Evolutionary conservation across 441 rosid species (phyloP), one percentile per base, ranked within the genome.

Genomic region (Euphorbia schlechtendalii): DNA sequence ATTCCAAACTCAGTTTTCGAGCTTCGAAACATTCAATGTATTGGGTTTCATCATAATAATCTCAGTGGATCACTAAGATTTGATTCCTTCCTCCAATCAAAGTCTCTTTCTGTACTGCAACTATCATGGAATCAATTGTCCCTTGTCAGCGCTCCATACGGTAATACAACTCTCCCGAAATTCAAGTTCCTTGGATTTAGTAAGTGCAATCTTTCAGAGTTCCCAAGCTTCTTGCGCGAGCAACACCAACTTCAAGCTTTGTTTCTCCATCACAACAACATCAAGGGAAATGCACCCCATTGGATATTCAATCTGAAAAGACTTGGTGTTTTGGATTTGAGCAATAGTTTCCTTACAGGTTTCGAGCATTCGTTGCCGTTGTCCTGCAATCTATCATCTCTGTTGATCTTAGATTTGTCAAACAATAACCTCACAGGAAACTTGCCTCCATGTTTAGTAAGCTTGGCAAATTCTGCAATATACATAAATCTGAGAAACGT

Each of bases 21-120:
- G 27, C 78, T 84, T 12, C 85, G 79, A 27, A 78, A 70, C 55
- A 82, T 82, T n/a, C 6, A 61, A 18, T 0, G 0, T 4, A 46
- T 69, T 43, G 6, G 15, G 0, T 0, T 1, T 5, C n/a, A n/a
- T n/a, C n/a, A 0, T 11, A 74, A 70, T 52, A 67, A 53, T 8
- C 58, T 76, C 22, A 74, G 45, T 4, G 66, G 73, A 7, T 38
- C 17, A 0, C 13, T 74, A 0, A 32, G 51, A 30, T 28, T 69
- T 12, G 57, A 77, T 43, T 63, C 11, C 3, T 61, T 77, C 25
- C 49, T 64, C 5, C 18, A 18, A 14, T 41, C 58, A 7, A 62
- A 58, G 27, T 0, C 25, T 0, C 61, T 71, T 36, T 8, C 0
- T 4, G 0, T 0, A 0, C 8, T 77, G 12, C 7, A 11, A 3